Evolutionary conservation across 768 basidiomycete genomes (phyloP).

Genomic region (Leccinum subgranulosum): DNA sequence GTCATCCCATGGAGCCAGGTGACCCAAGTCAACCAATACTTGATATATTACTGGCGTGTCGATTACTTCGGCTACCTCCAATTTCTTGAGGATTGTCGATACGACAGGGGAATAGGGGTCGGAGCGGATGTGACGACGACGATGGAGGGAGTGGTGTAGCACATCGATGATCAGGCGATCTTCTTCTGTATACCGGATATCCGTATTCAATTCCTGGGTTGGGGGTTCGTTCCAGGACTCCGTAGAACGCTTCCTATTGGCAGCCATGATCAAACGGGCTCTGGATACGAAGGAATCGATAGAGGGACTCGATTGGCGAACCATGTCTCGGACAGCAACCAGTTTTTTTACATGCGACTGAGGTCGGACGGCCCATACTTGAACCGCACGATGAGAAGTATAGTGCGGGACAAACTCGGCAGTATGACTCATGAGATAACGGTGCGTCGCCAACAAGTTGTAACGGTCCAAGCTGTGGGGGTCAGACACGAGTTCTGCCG

Average conservation of each 20-base stretch:
- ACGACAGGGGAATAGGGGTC: slow-evolving; percentile 59
- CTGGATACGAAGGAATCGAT: slow-evolving; percentile 51
- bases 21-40: slow-evolving; percentile 68
- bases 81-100: slow-evolving; percentile 54
- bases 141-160: slow-evolving; percentile 52
- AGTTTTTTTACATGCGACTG: slow-evolving; percentile 51
- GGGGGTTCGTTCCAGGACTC: slow-evolving; percentile 32
- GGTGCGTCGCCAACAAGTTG: slow-evolving; percentile 54
- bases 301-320: slow-evolving; percentile 36
- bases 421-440: slow-evolving; percentile 55
- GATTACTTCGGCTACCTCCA: slow-evolving; percentile 39
- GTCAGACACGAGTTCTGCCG: slow-evolving; percentile 42
- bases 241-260: slow-evolving; percentile 28
- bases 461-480: slow-evolving; percentile 28
- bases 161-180: slow-evolving; percentile 61
- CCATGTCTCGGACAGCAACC: slow-evolving; percentile 46
- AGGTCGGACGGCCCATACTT: slow-evolving; percentile 65
- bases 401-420: slow-evolving; percentile 51
- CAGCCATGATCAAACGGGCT: slow-evolving; percentile 41
- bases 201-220: slow-evolving; percentile 25
- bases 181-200: slow-evolving; percentile 42
- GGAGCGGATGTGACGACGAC: slow-evolving; percentile 44
- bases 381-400: slow-evolving; percentile 42
- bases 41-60: slow-evolving; percentile 35
- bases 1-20: slow-evolving; percentile 81